Conservation (phyloP, 106 monocot genomes). For the Acorus calamus region DNA sequence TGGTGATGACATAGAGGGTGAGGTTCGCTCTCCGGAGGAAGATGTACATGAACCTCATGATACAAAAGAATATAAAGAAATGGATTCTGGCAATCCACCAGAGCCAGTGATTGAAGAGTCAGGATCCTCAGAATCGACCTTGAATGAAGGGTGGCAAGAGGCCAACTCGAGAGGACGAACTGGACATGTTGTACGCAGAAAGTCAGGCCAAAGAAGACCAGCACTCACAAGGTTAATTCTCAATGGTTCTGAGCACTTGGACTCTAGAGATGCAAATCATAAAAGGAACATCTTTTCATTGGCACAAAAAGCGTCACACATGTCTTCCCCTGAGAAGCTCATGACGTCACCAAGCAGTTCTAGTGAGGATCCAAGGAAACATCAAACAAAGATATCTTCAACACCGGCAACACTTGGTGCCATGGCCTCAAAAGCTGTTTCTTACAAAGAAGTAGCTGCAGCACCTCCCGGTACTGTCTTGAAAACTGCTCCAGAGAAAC, state of each 20-base stretch:
- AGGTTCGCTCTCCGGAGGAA: background rate
- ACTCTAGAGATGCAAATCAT: slow-evolving; percentile 16
- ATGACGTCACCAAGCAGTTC: background rate
- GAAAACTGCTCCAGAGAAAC: slow-evolving; percentile 28
- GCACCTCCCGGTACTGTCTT: slow-evolving; percentile 89
- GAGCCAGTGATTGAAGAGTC: slow-evolving; percentile 3
- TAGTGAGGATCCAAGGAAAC: slow-evolving; percentile 1
- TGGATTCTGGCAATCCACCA: background rate
- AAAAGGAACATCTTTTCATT: slow-evolving; percentile 25
- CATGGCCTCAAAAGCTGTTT: slow-evolving; percentile 59
- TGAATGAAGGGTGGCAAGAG: slow-evolving; percentile 97
- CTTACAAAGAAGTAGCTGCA: slow-evolving; percentile 89
- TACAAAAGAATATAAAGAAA: slow-evolving; percentile 18
- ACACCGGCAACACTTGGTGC: background rate
- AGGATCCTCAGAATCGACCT: slow-evolving; percentile 34
- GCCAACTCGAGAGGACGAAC: slow-evolving; percentile 55
- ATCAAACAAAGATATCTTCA: slow-evolving; percentile 5
- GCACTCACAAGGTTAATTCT: slow-evolving; percentile 31
- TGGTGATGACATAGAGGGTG: slow-evolving; percentile 17
- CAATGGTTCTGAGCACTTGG: slow-evolving; percentile 20
- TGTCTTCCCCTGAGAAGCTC: slow-evolving; percentile 9
- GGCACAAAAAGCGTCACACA: slow-evolving; percentile 16
- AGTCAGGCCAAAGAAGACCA: slow-evolving; percentile 23
- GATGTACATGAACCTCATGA: slow-evolving; percentile 8
- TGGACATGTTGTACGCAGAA: slow-evolving; percentile 18